Base-by-base conservation (phyloP, 176 grass and related monocot genomes). In the Aegilops bicornis region DNA sequence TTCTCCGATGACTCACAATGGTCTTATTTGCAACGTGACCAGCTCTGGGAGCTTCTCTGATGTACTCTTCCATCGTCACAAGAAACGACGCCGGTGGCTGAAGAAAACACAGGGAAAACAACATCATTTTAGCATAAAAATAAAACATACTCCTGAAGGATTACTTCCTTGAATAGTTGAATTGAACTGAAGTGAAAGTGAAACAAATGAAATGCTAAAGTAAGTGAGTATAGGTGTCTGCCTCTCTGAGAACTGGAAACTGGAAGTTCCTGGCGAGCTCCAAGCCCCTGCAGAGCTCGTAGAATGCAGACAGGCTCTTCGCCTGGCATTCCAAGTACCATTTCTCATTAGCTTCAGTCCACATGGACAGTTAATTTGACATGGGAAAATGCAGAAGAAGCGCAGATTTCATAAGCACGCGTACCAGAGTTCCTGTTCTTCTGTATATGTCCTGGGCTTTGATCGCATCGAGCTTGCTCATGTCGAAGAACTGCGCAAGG, bases 11-110 rank as follows among this genome's bases (percentile, higher is more conserved):
- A 88, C 89, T 98, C 56, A 95, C 95, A 24, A 89, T 76, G 73
- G 93, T 90, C 84, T 90, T 86, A 36, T 88, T 85, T 77, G 82
- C 64, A 8, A 90, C 48, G 47, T 86, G 35, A 74, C 52, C 86
- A 37, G 77, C 88, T 77, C 83, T 79, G 62, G 95, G 89, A 22
- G 93, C 91, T 91, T 98, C 93, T 92, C 78, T 93, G 72, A 98
- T 95, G 77, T 98, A 98, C 82, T 98, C 95, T 73, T 98, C 95
- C 95, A 98, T 98, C 25, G 95, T 93, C 80, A 19, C 87, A 47
- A 93, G 73, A 90, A 98, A 98, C 27, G 91, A 90, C 78, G 85
- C 12, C 10, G 91, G 93, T 11, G 91, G 91, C 95, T 98, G 87
- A 70, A 30, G 45, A 87, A 82, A 25, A 83, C 64, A 58, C 43